Evolutionary conservation across 129 eudicot genomes (phyloP).

Genomic region (Pseudognaphalium luteoalbum): DNA sequence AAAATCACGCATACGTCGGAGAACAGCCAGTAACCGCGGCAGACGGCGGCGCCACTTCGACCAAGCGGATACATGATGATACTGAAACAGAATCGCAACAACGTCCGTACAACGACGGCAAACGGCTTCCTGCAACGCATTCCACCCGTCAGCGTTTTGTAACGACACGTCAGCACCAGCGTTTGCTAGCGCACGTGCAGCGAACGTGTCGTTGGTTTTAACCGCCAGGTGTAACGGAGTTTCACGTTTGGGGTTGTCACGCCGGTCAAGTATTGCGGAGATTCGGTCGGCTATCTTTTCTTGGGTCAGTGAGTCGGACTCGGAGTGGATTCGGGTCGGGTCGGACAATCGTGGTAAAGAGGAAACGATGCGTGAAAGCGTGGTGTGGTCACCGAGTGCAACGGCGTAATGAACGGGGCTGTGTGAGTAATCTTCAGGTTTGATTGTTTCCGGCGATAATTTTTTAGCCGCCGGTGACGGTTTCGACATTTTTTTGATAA

Average conservation of each 20-base stretch:
- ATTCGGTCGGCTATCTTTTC: conserved; percentile 60
- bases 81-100: conserved; percentile 58
- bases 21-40: conserved; percentile 64
- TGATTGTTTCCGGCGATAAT: conserved; percentile 41
- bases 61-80: conserved; percentile 86
- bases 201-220: conserved; percentile 62
- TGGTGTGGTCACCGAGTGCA: conserved; percentile 53
- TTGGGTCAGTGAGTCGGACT: conserved; percentile 61
- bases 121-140: conserved; percentile 82
- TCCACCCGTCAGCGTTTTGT: conserved; percentile 95
- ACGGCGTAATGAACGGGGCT: conserved; percentile 84
- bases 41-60: conserved; percentile 91
- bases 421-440: conserved; percentile 60
- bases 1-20: conserved; percentile 85
- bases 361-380: conserved; percentile 53
- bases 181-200: conserved; percentile 55
- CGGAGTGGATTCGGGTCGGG: conserved; percentile 49
- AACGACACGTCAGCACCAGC: conserved; percentile 93
- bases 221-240: conserved; percentile 91
- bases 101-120: conserved; percentile 61
- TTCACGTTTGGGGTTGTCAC: conserved; percentile 67
- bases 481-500: conserved; percentile 44
- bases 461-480: conserved; percentile 35
- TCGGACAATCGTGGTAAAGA: conserved; percentile 57
- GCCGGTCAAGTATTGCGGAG: conserved; percentile 65